A percentile compares a stretch with the other conserved stretches of the same genome.
Conservation (phyloP, 1,284 basidiomycete genomes). For the Erythrobasidium hasegawianum region DNA sequence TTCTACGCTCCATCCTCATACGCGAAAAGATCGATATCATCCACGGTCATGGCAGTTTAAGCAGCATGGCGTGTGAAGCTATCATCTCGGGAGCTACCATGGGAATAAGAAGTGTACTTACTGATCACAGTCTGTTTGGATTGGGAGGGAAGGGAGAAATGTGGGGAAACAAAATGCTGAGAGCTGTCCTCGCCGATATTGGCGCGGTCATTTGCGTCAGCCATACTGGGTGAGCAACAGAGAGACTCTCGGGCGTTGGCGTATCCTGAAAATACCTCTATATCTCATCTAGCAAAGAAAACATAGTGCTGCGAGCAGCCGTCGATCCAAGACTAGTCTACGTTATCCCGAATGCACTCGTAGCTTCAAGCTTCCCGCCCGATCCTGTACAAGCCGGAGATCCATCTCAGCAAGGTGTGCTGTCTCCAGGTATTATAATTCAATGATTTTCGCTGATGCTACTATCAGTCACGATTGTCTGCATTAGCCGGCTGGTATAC, state of each 20-base stretch:
- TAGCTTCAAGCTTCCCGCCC: slow-evolving; percentile 79
- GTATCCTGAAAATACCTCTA: slow-evolving; percentile 1
- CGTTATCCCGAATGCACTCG: slow-evolving; percentile 93
- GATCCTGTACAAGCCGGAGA: slow-evolving; percentile 44
- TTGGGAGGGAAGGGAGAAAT: slow-evolving; percentile 97
- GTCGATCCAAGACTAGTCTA: slow-evolving; percentile 68
- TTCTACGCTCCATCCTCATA: slow-evolving; percentile 80
- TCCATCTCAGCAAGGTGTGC: slow-evolving; percentile 54
- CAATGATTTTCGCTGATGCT: background rate
- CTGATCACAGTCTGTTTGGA: slow-evolving; percentile 93
- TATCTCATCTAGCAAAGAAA: slow-evolving; percentile 68
- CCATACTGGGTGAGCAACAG: slow-evolving; percentile 75
- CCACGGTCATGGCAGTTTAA: slow-evolving; percentile 88
- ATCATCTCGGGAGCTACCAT: slow-evolving; percentile 82
- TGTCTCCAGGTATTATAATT: background rate
- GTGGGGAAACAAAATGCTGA: slow-evolving; percentile 91
- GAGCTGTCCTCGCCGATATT: slow-evolving; percentile 78
- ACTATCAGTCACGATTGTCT: slow-evolving; percentile 77
- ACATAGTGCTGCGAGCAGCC: slow-evolving; percentile 83
- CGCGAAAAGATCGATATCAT: slow-evolving; percentile 83
- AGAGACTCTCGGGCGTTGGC: no score
- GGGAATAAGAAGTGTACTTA: slow-evolving; percentile 79
- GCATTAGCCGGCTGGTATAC: slow-evolving; percentile 92
- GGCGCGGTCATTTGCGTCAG: slow-evolving; percentile 94
- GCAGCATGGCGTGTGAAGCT: slow-evolving; percentile 84